A percentile compares a stretch with the other conserved stretches of the same genome.
Conservation (phyloP, 2,329 filamentous ascomycete species). For the Penicillium psychrosexuale region DNA sequence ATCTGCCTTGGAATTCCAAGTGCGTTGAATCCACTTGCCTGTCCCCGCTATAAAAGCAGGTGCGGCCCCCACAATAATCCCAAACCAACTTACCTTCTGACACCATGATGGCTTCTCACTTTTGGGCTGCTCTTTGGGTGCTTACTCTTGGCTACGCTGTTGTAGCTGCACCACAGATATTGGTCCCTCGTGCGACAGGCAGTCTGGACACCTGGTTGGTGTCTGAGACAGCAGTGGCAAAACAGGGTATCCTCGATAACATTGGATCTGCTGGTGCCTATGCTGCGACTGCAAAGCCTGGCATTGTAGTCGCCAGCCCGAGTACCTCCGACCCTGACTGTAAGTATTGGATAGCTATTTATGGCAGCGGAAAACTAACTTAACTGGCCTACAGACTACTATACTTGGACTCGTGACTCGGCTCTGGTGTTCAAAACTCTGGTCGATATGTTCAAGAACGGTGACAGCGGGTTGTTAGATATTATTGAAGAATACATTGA, state of each 20-base stretch:
- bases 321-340: constrained; percentile 55
- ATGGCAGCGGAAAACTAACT: background rate
- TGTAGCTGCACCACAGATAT: constrained; percentile 13
- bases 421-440: constrained; percentile 67
- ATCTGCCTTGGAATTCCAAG: background rate
- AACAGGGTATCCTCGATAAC: constrained; percentile 54
- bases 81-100: background rate
- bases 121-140: constrained; percentile 23
- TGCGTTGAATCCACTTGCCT: background rate
- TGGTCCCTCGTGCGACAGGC: constrained; percentile 18
- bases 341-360: constrained; percentile 23
- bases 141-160: constrained; percentile 18
- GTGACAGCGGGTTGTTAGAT: constrained; percentile 57
- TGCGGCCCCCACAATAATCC: background rate
- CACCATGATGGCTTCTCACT: constrained; percentile 15
- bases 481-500: constrained; percentile 66
- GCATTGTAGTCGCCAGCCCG: constrained; percentile 56
- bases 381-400: constrained; percentile 59
- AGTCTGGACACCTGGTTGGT: constrained; percentile 27
- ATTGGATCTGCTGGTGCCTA: constrained; percentile 52
- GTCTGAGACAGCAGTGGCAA: constrained; percentile 47
- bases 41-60: constrained; percentile 9
- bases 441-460: constrained; percentile 63
- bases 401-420: constrained; percentile 74
- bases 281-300: constrained; percentile 48